Base-by-base conservation (phyloP, 106 monocot genomes). In the Xerophyta viscosa region DNA sequence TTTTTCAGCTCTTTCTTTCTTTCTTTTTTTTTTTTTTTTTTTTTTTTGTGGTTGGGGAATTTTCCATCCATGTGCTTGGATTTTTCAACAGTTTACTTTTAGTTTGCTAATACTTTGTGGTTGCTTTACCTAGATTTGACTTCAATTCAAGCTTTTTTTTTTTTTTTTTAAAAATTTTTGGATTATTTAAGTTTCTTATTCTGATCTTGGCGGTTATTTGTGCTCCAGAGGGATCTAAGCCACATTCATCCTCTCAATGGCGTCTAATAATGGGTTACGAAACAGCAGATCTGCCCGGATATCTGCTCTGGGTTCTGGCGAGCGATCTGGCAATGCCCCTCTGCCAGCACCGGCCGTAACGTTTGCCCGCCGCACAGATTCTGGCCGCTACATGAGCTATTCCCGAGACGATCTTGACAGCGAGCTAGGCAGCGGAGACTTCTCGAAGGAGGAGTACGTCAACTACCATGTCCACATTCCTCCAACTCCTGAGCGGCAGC, bases 371-470 rank as follows among this genome's bases (percentile, higher is more conserved):
- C 69, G 85, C 17, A 72, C 85, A 2, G 41, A 21, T 5, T 80
- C 85, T 2, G 85, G 85, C 18, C 76, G 85, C 20, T 76, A 80
- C 58, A 65, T 86, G 9, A 70, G 66, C 71, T 73, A 73, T 59
- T 80, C 85, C 17, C 61, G 55, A 1, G 80, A 79, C 9, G 72
- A 73, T 45, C 61, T 79, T 2, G 85, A 80, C 39, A 76, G 68
- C 21, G 80, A 76, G 39, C 9, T 72, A 8, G 75, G 79, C 6
- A 66, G 62, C 13, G 45, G 37, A 4, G 69, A 66, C 24, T 50
- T 61, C 22, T 65, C 75, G 22, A 59, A 60, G 26, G 33, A 33
- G 33, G 73, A 73, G 41, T 66, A 27, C 27, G 24, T 36, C 20
- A 74, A 67, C 33, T 74, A 75, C 50, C 68, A 68, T 53, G 64